Percentiles rank a stretch among this genome's conserved stretches.
phyloP scores from a whole-genome alignment of 1,284 basidiomycete species.

The Laetiporus sulphureus region DNA sequence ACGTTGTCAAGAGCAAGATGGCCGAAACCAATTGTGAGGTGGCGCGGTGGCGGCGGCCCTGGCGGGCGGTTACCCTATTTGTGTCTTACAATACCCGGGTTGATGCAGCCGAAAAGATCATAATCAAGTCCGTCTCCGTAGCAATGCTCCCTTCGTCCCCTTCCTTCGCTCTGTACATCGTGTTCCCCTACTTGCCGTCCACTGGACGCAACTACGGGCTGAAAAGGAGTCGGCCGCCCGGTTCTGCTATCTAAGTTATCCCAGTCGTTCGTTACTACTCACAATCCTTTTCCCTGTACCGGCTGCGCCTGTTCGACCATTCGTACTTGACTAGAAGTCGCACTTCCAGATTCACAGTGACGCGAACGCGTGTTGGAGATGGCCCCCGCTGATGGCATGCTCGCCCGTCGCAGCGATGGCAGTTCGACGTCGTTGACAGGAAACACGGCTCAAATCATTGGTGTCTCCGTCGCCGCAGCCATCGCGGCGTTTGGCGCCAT shows the following conservation, averaged over 20 bases:
- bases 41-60: too few species aligned
- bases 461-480: slow-evolving; percentile 40
- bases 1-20: too few species aligned
- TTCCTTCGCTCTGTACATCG: not conserved
- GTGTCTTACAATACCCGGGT: too few species aligned
- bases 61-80: too few species aligned
- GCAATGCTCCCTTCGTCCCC: not conserved
- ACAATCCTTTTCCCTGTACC: not conserved
- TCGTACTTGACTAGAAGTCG: too few species aligned
- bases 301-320: not conserved
- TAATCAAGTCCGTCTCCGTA: not conserved
- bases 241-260: too few species aligned
- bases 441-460: slow-evolving; percentile 31
- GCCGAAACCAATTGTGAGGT: too few species aligned
- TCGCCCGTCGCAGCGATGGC: slow-evolving; percentile 26
- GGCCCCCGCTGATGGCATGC: slow-evolving; percentile 13
- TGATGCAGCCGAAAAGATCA: too few species aligned
- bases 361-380: not conserved
- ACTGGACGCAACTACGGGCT: too few species aligned
- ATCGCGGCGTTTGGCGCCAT: slow-evolving; percentile 29
- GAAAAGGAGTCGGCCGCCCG: too few species aligned
- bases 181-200: too few species aligned
- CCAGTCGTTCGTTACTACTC: not conserved
- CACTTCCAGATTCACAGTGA: too few species aligned
- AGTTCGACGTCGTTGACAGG: slow-evolving; percentile 40